Percentiles rank a stretch among this genome's conserved stretches.
Evolutionary conservation across 192 early-diverging fungal species (phyloP).

Genomic region (Coemansia sp.): DNA sequence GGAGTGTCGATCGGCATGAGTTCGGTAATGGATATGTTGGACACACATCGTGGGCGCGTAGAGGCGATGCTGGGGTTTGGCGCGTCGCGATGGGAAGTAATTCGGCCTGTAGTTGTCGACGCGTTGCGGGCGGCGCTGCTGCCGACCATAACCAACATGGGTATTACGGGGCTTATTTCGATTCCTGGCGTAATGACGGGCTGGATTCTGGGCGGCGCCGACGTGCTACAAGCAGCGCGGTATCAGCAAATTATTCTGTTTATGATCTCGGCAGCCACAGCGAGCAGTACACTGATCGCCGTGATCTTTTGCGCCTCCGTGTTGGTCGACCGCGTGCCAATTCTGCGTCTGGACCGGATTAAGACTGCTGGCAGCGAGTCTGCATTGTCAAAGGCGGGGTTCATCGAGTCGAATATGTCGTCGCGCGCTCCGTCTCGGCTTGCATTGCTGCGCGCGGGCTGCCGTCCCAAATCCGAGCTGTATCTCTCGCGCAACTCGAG

Average conservation of each 20-base stretch:
- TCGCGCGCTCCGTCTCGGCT: conserved; percentile 10
- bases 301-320: conserved; percentile 45
- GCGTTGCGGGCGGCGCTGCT: conserved; percentile 72
- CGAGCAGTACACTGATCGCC: conserved; percentile 59
- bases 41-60: conserved; percentile 53
- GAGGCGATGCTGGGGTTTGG: conserved; percentile 72
- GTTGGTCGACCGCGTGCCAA: conserved; percentile 32
- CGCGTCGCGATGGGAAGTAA: conserved; percentile 78
- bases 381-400: not conserved
- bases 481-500: conserved; percentile 18
- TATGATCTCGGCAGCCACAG: conserved; percentile 76
- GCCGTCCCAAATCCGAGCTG: conserved; percentile 25
- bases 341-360: conserved; percentile 35
- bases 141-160: conserved; percentile 78
- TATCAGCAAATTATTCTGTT: conserved; percentile 87
- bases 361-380: not conserved
- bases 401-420: not conserved
- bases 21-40: conserved; percentile 60
- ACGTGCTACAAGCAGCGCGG: conserved; percentile 73
- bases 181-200: conserved; percentile 91
- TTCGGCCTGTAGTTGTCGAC: conserved; percentile 69
- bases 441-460: conserved; percentile 14
- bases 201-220: conserved; percentile 80
- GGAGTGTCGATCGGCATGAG: conserved; percentile 68
- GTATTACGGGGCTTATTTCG: conserved; percentile 80